Evolutionary conservation across 305 asterid genomes (phyloP).

Genomic region (Petunia hybrid): DNA sequence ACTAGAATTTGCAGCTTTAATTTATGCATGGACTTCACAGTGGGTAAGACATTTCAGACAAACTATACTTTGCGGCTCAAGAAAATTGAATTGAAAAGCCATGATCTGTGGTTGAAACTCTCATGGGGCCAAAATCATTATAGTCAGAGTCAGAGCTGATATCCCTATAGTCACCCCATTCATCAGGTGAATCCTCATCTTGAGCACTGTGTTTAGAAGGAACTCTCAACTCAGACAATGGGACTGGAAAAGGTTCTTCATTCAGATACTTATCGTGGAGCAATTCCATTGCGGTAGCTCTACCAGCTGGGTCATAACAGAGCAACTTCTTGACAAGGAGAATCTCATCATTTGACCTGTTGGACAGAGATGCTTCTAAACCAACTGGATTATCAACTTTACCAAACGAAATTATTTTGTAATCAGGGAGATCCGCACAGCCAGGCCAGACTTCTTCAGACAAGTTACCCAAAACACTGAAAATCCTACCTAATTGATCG

Average conservation of each 20-base stretch:
- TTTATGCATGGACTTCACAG: not conserved
- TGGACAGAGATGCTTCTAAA: conserved; percentile 60
- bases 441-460: conserved; percentile 85
- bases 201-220: conserved; percentile 58
- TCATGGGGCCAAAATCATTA: conserved; percentile 64
- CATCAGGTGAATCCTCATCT: conserved; percentile 58
- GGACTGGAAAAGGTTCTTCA: conserved; percentile 77
- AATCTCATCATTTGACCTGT: conserved; percentile 68
- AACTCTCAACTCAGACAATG: conserved; percentile 64
- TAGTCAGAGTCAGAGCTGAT: conserved; percentile 69
- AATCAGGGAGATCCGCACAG: conserved; percentile 77
- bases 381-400: conserved; percentile 71
- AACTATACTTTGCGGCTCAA: conserved; percentile 35
- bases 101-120: conserved; percentile 52
- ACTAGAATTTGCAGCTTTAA: not conserved
- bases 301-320: conserved; percentile 63
- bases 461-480: conserved; percentile 70
- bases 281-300: conserved; percentile 81
- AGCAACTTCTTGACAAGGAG: conserved; percentile 62
- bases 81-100: conserved; percentile 74
- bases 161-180: conserved; percentile 55
- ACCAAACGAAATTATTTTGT: conserved; percentile 70
- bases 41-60: not conserved
- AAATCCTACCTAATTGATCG: conserved; percentile 76
- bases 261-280: conserved; percentile 78